Percentiles rank a stretch among this genome's conserved stretches.
Conservation (phyloP, 805 yeast species). For the Naumovozyma dairenensis region DNA sequence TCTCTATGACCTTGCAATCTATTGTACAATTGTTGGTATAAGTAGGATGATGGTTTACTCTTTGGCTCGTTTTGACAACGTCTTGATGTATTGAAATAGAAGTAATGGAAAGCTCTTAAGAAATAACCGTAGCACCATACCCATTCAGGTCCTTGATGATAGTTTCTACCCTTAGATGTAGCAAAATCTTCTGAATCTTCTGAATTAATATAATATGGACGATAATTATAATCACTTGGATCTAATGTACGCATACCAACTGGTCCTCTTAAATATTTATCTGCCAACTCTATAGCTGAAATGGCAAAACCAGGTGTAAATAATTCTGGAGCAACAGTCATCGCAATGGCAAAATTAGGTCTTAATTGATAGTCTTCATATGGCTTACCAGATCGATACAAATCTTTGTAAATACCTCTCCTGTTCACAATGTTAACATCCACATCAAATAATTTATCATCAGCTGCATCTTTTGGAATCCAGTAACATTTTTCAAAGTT, state of each 20-base stretch:
- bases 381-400: constrained; percentile 70
- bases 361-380: constrained; percentile 91
- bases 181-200: constrained; percentile 81
- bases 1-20: constrained; percentile 54
- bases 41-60: constrained; percentile 37
- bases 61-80: constrained; percentile 26
- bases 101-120: constrained; percentile 60
- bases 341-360: constrained; percentile 86
- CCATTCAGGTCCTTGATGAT: constrained; percentile 99
- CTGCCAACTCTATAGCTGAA: constrained; percentile 63
- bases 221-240: constrained; percentile 83
- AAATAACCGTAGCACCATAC: constrained; percentile 87
- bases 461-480: constrained; percentile 53
- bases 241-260: constrained; percentile 87
- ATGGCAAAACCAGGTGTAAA: constrained; percentile 55
- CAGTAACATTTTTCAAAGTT: constrained; percentile 76
- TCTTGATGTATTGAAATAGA: constrained; percentile 36
- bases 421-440: constrained; percentile 65
- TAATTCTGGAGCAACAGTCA: constrained; percentile 90
- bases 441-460: constrained; percentile 53
- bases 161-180: constrained; percentile 89
- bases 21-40: constrained; percentile 48
- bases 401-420: constrained; percentile 89
- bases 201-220: constrained; percentile 79
- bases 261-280: constrained; percentile 69